These are phyloP conservation scores for Tuber microsphaerosporum DNA, from an alignment of 495 filamentous ascomycete genomes.

Conservation along the genomic window DNA sequence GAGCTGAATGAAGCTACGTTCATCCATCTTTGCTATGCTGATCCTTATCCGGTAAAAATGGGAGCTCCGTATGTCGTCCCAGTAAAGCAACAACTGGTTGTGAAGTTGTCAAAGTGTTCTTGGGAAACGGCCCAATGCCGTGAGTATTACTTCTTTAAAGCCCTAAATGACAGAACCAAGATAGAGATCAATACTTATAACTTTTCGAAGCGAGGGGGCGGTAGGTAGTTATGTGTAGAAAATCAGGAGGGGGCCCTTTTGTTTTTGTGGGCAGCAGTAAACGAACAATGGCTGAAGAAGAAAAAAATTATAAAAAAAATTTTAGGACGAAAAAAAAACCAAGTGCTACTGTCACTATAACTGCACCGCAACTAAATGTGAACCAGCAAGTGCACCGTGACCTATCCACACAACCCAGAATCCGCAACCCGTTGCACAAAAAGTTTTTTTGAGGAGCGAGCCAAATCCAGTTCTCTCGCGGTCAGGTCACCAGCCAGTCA, in stretches of 20 bases:
- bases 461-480: neutral
- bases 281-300: neutral
- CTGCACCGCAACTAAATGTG: neutral
- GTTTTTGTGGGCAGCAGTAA: neutral
- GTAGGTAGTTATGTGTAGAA: neutral
- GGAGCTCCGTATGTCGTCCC: neutral
- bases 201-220: neutral
- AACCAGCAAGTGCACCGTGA: neutral
- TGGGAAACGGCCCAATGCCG: neutral
- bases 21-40: slow-evolving; percentile 53
- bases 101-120: neutral
- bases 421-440: neutral
- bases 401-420: neutral
- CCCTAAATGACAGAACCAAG: neutral
- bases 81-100: neutral
- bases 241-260: neutral
- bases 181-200: neutral
- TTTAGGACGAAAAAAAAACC: neutral
- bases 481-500: neutral
- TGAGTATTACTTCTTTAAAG: neutral
- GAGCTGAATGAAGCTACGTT: slow-evolving; percentile 65
- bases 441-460: neutral
- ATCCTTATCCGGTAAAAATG: neutral
- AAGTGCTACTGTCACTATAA: neutral
- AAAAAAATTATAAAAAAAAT: neutral